Evolutionary conservation across 495 filamentous ascomycete species (phyloP), one percentile per base, ranked within the genome.

Genomic region (Darksidea phi): DNA sequence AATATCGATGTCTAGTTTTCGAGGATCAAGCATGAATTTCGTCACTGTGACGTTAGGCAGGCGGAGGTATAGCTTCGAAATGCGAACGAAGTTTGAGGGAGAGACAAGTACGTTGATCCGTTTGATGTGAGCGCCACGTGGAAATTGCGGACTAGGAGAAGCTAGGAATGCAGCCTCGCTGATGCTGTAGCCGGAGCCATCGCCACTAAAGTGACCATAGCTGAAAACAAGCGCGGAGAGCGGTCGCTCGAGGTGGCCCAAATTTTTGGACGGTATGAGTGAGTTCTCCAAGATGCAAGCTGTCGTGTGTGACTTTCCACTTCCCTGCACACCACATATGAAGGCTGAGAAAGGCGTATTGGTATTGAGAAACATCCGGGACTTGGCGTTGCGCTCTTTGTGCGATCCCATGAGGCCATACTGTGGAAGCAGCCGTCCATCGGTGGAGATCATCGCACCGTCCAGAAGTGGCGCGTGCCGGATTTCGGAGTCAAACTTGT

Each of bases 301-400:
- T 13, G 89, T 70, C 0, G 86, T 89, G 65, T 91, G 86, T 43
- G 83, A 86, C 75, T 91, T 93, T 1, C 88, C 89, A 46, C 83
- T 86, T 0, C 88, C 88, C 69, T 91, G 88, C 47, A 80, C 81
- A 6, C 88, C 88, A 61, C 88, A 93, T 47, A 93, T 87, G 70
- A 91, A 91, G 0, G 80, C 78, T 36, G 84, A 87, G 6, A 81
- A 88, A 0, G 88, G 87, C 0, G 81, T 75, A 7, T 85, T 78
- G 2, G 86, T 78, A 67, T 92, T 92, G 67, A 86, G 79, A 46
- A 84, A 83, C 0, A 90, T 32, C 28, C 28, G 3, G 4, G 28
- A 32, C 28, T 32, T 32, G 28, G 10, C 28, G 10, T 32, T 32
- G 28, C 3, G 28, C 28, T 32, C 28, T 32, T 32, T 32, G 28